These are phyloP conservation scores for Didymella pomorum DNA, from an alignment of 2,329 filamentous ascomycete genomes.

Conservation along the genomic window DNA sequence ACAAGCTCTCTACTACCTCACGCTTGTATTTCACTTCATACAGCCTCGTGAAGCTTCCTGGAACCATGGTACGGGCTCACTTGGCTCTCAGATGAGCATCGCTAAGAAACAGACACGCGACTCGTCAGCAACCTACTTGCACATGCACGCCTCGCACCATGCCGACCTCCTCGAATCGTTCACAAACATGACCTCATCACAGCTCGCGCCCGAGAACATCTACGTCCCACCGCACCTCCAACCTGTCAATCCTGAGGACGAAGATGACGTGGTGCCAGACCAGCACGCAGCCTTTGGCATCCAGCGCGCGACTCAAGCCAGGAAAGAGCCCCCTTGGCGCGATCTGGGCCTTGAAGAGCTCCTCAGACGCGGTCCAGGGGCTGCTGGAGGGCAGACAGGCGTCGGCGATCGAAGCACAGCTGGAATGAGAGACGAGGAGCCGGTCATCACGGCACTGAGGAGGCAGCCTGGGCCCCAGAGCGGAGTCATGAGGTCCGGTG, in stretches of 20 bases:
- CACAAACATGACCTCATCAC: constrained; percentile 47
- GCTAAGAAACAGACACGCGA: constrained; percentile 67
- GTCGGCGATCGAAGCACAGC: constrained; percentile 15
- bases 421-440: constrained; percentile 34
- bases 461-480: constrained; percentile 41
- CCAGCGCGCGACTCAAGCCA: constrained; percentile 77
- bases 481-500: constrained; percentile 21
- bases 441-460: constrained; percentile 41
- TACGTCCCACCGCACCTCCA: constrained; percentile 82
- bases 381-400: constrained; percentile 13
- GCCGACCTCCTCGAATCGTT: constrained; percentile 78
- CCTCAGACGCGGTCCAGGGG: constrained; percentile 68
- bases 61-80: constrained; percentile 9
- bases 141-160: constrained; percentile 75
- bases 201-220: constrained; percentile 70
- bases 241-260: constrained; percentile 85
- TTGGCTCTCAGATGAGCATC: too few species aligned
- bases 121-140: constrained; percentile 76
- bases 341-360: constrained; percentile 77
- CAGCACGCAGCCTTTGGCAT: constrained; percentile 90
- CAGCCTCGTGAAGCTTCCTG: neutral
- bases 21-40: too few species aligned
- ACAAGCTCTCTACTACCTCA: too few species aligned
- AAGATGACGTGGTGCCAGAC: constrained; percentile 87
- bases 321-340: constrained; percentile 77